These are phyloP conservation scores for Yamadazyma jaroonii DNA, from an alignment of 1,139 yeast genomes.

Conservation along the genomic window DNA sequence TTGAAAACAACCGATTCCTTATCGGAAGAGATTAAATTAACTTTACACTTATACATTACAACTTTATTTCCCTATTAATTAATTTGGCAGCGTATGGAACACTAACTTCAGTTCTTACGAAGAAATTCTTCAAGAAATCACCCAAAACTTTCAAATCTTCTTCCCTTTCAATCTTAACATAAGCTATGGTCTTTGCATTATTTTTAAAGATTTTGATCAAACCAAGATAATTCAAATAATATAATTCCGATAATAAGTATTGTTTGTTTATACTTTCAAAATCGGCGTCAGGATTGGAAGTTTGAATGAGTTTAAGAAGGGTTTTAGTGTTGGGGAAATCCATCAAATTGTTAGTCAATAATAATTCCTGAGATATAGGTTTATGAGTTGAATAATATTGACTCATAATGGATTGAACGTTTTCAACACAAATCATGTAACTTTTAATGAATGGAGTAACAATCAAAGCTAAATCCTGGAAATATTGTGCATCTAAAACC, in stretches of 20 bases:
- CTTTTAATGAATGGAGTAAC: constrained; percentile 42
- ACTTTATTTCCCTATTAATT: constrained; percentile 1
- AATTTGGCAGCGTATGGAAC: constrained; percentile 1
- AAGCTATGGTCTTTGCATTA: constrained; percentile 43
- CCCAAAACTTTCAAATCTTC: constrained; percentile 30
- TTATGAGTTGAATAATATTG: constrained; percentile 8
- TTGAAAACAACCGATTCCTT: no score
- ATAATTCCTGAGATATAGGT: constrained; percentile 13
- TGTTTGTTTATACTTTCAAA: constrained; percentile 44
- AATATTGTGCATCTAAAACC: constrained; percentile 23
- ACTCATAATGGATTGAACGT: constrained; percentile 16
- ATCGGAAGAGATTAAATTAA: neutral
- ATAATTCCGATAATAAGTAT: constrained; percentile 41
- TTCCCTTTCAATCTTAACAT: constrained; percentile 29
- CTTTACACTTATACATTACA: neutral
- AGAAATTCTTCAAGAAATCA: constrained; percentile 15
- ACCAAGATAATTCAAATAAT: constrained; percentile 35
- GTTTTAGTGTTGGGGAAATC: constrained; percentile 41
- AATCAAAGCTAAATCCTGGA: constrained; percentile 26
- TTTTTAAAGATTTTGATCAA: constrained; percentile 40
- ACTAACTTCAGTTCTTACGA: neutral
- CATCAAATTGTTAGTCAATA: constrained; percentile 23
- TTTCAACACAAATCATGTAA: constrained; percentile 32
- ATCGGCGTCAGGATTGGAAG: constrained; percentile 12
- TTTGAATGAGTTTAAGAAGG: constrained; percentile 32